Base-by-base conservation (phyloP, 2,329 filamentous ascomycete genomes). In the Exophiala calicioides region DNA sequence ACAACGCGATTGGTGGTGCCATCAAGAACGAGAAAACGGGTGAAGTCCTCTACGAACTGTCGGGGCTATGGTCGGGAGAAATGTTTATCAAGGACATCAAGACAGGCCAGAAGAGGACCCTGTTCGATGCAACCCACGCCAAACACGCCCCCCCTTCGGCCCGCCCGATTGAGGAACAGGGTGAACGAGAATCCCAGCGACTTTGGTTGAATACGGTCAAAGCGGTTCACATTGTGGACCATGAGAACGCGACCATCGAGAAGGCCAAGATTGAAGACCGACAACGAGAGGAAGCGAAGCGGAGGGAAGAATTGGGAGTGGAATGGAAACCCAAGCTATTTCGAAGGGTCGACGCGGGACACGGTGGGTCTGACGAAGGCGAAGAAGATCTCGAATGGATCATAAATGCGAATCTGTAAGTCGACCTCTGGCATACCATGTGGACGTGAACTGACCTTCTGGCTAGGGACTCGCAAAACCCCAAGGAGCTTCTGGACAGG, bases 211-310 rank as follows among this genome's bases (percentile, higher is more conserved):
- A 82, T 38, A 95, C 90, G 0, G 86, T 85, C 6, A 77, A 84
- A 57, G 93, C 91, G 0, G 84, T 98, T 52, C 86, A 85, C 62
- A 83, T 86, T 37, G 82, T 84, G 48, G 90, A 98, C 60, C 93
- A 98, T 61, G 86, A 88, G 58, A 70, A 85, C 6, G 93, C 93
- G 3, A 98, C 93, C 1, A 87, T 93, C 54, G 91, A 96, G 63
- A 98, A 98, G 73, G 90, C 88, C n/a, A 87, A 86, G 65, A 88
- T 98, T 49, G 93, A 98, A 65, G 91, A 97, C 60, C 83, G 80
- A 62, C 93, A 98, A 68, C 80, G 93, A 61, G 85, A 90, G 54
- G 91, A 96, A 63, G 90, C 93, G 2, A 85, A 90, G 13, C 81
- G 81, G 61, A 79, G 93, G 60, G 80, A 80, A 23, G 85, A 90